Evolutionary conservation across 192 early-diverging fungal species (phyloP).

Genomic region (Endogone sp.): DNA sequence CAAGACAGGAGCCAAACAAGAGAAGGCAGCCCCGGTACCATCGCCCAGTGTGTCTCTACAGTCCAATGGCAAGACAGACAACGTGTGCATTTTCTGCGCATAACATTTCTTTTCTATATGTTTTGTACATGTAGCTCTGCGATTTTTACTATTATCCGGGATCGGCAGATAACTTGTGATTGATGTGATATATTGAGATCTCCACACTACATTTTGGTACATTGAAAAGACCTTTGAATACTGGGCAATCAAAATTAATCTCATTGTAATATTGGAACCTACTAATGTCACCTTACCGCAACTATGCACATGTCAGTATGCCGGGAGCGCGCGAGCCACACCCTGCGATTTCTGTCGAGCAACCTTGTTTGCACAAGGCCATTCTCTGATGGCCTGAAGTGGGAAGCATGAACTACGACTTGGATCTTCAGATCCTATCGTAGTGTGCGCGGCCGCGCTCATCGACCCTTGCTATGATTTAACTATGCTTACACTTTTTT

Average conservation of each 20-base stretch:
- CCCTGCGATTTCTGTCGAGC: background rate
- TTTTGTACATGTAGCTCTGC: too few relatives aligned
- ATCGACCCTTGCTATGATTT: background rate
- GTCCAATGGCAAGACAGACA: background rate
- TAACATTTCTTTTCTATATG: background rate
- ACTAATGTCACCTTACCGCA: background rate
- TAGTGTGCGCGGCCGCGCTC: background rate
- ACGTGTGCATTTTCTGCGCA: background rate
- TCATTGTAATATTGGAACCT: too few relatives aligned
- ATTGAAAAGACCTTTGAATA: too few relatives aligned
- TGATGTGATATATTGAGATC: too few relatives aligned
- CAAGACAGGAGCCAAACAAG: background rate
- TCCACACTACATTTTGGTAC: too few relatives aligned
- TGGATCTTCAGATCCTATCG: background rate
- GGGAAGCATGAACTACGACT: background rate
- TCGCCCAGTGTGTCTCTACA: background rate
- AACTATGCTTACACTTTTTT: background rate
- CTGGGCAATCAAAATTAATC: too few relatives aligned
- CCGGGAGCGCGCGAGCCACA: background rate
- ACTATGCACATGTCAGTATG: background rate
- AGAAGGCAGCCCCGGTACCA: background rate
- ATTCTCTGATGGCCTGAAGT: background rate
- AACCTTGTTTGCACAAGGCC: background rate
- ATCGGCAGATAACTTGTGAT: too few relatives aligned
- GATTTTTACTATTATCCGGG: too few relatives aligned